Base-by-base conservation (phyloP, 805 yeast species). In the Candida gorgasii region DNA sequence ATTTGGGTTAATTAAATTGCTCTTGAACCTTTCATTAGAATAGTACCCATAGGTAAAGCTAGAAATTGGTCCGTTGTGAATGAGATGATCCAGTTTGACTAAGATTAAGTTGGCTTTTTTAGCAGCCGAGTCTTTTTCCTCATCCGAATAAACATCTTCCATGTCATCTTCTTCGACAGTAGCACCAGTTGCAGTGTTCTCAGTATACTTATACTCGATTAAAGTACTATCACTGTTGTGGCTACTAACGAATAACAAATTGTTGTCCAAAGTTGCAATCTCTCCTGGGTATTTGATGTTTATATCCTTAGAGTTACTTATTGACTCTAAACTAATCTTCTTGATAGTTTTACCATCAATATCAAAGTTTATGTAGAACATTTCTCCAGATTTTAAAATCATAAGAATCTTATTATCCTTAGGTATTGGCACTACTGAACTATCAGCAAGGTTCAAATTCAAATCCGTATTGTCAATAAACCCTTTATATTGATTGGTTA, bases 61-160 rank as follows among this genome's bases (percentile, higher is more conserved):
- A 2, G 86, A 71, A 9, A 86, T 67, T 0, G 96, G 96, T 0
- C 96, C 96, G 50, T 76, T 70, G 53, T 82, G 86, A 2, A 73
- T 53, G 8, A 89, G 56, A 1, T 65, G 62, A 49, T 88, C 93
- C 23, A 74, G 65, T 14, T 68, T 53, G 13, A 66, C 61, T 44
- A 83, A 77, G 13, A 23, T 48, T 64, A 28, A 65, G 45, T 4
- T 39, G 37, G 14, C 61, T 2, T 37, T 26, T 11, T 35, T 36
- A 20, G 46, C 42, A 5, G 28, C 12, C n/a, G n/a, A 24, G 7
- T 5, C 28, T 11, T 24, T 24, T 17, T 42, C 52, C 9, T 31
- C 48, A n/a, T 53, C 54, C n/a, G 24, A 17, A 41, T 67, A 72
- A n/a, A 26, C 50, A 20, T 55, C 57, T n/a, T 52, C 65, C 12